Evolutionary conservation across 139 green algal species (phyloP), one percentile per base, ranked within the genome.

Genomic region (Tetradesmus obliquus): DNA sequence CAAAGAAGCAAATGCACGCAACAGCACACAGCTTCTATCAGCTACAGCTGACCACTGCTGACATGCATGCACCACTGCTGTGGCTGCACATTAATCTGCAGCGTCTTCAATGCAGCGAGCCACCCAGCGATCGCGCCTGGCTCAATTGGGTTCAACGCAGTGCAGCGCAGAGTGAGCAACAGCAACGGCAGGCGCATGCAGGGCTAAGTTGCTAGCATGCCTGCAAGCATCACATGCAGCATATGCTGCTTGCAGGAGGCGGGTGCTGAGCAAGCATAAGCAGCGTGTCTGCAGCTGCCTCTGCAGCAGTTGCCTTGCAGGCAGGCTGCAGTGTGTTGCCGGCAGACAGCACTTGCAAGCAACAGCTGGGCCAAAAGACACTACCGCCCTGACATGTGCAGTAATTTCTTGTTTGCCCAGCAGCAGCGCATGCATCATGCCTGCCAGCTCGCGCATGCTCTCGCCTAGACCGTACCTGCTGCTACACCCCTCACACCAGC

Each of bases 111-210:
- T 20, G 89, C 97, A 5, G 54, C 66, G 8, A 54, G 88, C 0
- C 94, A 99, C 66, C 84, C 91, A 0, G 58, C 60, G 0, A 91
- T 99, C 0, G 55, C 94, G 1, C 74, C 90, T 12, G 97, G 96
- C 1, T 69, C 24, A 3, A 69, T 99, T 5, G 98, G 92, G 1
- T 92, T 99, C 20, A 99, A 99, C 81, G 94, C 94, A 9, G 84
- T 98, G 45, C 98, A 99, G 85, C 92, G 98, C 1, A 95, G 95
- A 94, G 95, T 96, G 57, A 90, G 91, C 79, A 55, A 6, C 84
- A 54, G 66, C 45, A 58, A 19, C n/a, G 20, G 72, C 82, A 60
- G 60, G 1, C 32, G 15, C 20, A 62, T 51, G 20, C 72, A 71
- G 60, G 32, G 32, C 32, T 45, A 45, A 45, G 32, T 45, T 45